Evolutionary conservation across 23 red algal genomes (phyloP).

Genomic region (Gracilaria domingensis): DNA sequence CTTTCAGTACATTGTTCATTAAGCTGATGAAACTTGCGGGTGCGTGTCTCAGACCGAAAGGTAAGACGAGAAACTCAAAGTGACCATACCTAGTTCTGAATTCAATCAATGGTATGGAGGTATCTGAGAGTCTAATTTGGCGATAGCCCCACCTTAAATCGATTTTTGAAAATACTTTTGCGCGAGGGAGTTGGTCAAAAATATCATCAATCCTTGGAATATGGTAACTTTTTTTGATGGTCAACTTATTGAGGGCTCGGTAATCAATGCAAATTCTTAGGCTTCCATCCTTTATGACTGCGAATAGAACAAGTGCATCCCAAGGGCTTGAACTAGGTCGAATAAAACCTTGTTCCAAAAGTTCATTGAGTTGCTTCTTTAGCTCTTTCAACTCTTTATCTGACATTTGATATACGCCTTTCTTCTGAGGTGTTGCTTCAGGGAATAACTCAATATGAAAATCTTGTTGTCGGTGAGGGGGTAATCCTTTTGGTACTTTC

Average conservation of each 20-base stretch:
- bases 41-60: too few relatives aligned
- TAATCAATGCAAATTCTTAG: conserved; percentile 24
- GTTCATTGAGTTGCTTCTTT: too few relatives aligned
- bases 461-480: conserved; percentile 20
- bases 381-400: too few relatives aligned
- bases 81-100: too few relatives aligned
- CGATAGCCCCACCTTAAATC: conserved; percentile 18
- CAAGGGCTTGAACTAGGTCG: conserved; percentile 16
- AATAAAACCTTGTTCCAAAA: conserved; percentile 16
- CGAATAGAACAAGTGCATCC: conserved; percentile 30
- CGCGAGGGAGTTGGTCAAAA: neutral
- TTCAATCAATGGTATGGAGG: neutral
- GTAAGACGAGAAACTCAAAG: too few relatives aligned
- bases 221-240: too few relatives aligned
- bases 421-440: too few relatives aligned
- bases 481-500: conserved; percentile 36
- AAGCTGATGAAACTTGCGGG: too few relatives aligned
- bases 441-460: conserved; percentile 8
- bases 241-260: too few relatives aligned
- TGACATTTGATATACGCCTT: too few relatives aligned
- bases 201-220: too few relatives aligned
- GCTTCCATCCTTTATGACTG: conserved; percentile 14
- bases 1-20: too few relatives aligned
- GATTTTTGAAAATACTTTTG: conserved; percentile 18
- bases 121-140: conserved; percentile 6